Evolutionary conservation across 257 asterid species (phyloP), one percentile per base, ranked within the genome.

Genomic region (Eustoma russellianum): DNA sequence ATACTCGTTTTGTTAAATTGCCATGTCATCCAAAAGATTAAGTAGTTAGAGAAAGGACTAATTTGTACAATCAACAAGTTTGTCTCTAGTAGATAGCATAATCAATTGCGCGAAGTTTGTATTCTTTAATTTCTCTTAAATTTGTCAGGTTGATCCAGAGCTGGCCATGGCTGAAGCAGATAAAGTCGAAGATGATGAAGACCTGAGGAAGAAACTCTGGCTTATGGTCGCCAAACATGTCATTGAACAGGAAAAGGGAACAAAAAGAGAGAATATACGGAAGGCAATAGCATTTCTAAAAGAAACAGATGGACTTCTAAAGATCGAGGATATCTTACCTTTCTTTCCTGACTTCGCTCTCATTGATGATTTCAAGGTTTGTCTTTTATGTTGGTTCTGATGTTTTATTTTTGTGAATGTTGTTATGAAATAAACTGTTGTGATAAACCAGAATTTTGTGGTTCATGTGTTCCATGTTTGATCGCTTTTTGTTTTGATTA

Each of bases 141-240:
- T 70, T 57, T 48, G 53, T 46, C 55, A 91, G 98, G 95, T 92
- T 51, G 97, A 92, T 79, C 86, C 85, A 28, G 98, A 88, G 79
- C 91, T 92, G 55, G 98, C 98, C 15, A 92, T 80, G 98, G 98
- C 98, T 53, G 98, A 92, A 78, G 97, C 97, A 41, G 97, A 92
- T 74, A 92, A 85, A 70, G 97, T 92, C 57, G 98, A 92, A 76
- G 98, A 92, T 76, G 98, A 91, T 61, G 97, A 85, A 67, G 98
- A 91, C 70, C 69, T 88, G 65, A 76, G 95, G 76, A 92, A 92
- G 74, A 92, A 92, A 65, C 89, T 92, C 46, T 92, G 98, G 98
- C 94, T 88, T 47, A 85, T 88, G 95, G 84, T 88, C 71, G 98
- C 98, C 61, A 92, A 88, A 68, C 95, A 92, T 78, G 98, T 88